Base-by-base conservation (phyloP, 2,329 filamentous ascomycete species). In the Diaporthe citriasiana region DNA sequence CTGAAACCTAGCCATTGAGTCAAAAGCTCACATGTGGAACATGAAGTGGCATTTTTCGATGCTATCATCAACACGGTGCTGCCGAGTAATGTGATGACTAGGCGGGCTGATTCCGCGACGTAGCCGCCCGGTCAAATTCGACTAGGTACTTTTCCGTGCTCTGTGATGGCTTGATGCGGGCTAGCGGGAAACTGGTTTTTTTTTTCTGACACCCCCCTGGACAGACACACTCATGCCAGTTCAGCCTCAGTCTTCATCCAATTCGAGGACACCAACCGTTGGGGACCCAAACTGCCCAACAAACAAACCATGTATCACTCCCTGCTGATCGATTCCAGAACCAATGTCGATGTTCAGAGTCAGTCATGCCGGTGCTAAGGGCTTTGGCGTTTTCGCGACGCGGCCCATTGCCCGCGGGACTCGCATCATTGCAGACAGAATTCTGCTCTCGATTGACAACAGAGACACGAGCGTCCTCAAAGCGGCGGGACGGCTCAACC, bases 161-260 rank as follows among this genome's bases (percentile, higher is more conserved):
- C 45, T 13, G 30, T 7, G 15, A 22, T 68, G 63, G 47, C 63
- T 68, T 19, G 33, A 68, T 68, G 3, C 63, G 63, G 63, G 63
- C 47, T 68, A 68, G 63, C 63, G 63, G 63, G 22, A 53, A 68
- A 40, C 45, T 40, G n/a, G 47, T 47, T 40, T 53, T 53, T 53
- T 13, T 2, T 19, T 22, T 22, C 22, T 8, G 9, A 2, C 17
- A n/a, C 22, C 35, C 27, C 60, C 60, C 15, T 19, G 12, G 13
- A 4, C 35, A 38, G 60, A 65, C 12, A 38, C 45, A 35, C 33
- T 27, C 13, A 27, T 38, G 27, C 45, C 60, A 27, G 19, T 25
- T 65, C 59, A 47, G n/a, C 19, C 25, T 12, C 12, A 40, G 15
- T 33, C 42, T 35, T 35, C 42, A 59, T 7, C 19, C 45, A 10